Evolutionary conservation across 257 asterid genomes (phyloP), one percentile per base, ranked within the genome.

Genomic region (Solanum ahanhuiri): DNA sequence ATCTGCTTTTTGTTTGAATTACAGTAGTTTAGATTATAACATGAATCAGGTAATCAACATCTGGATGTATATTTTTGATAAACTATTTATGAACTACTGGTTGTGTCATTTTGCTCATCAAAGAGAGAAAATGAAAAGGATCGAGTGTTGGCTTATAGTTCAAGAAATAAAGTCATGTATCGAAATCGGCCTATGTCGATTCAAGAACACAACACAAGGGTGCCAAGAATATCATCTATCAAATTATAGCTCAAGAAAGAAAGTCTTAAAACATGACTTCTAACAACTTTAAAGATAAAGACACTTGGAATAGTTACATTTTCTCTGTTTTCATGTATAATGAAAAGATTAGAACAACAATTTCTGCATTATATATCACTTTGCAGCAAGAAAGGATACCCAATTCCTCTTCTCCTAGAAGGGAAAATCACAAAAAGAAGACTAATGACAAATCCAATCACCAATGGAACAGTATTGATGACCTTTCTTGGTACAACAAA

Each of bases 341-440:
- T 39, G 31, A 73, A 73, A 73, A 2, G 18, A 45, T 73, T 35
- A 73, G 57, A 22, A 37, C 82, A 73, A 15, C 66, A 79, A 25
- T 79, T 45, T 4, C 41, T 79, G 41, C 25, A 28, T 41, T 79
- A 79, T 79, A 15, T 17, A 83, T 91, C 94, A 86, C 87, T 90
- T 86, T 92, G 94, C 88, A 92, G 90, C 92, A 92, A 90, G 90
- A 93, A 91, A 35, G 94, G 94, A 83, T 91, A 87, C 43, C 95
- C 95, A 51, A 93, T 91, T 6, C 97, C 97, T 88, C 93, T 89
- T 75, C 97, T 93, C 64, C 91, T 86, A 1, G 94, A 93, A 87
- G 94, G 95, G 64, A 91, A 91, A 89, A 93, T 48, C 76, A 93
- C 96, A 84, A 93, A 90, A n/a, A 92, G 91, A 71, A 92, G 73